Evolutionary conservation across 768 basidiomycete species (phyloP).

Genomic region (Myochromella boudieri): DNA sequence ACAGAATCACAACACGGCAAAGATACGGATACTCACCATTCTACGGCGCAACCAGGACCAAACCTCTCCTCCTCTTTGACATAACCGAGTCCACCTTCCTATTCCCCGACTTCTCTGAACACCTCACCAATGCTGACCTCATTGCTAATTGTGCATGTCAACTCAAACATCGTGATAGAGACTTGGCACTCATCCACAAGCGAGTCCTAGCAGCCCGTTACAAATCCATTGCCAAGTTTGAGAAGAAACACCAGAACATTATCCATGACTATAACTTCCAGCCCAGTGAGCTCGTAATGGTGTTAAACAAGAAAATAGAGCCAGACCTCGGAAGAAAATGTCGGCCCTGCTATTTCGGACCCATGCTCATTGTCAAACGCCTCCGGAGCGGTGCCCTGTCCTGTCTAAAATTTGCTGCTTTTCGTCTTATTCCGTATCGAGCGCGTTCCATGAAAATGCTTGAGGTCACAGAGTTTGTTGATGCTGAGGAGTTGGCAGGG

Average conservation of each 20-base stretch:
- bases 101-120: too few species aligned
- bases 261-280: constrained; percentile 22
- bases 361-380: background rate
- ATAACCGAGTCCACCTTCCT: constrained; percentile 25
- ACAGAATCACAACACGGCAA: too few species aligned
- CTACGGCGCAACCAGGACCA: constrained; percentile 30
- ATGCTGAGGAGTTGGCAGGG: too few species aligned
- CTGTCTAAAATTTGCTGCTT: constrained; percentile 6
- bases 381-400: constrained; percentile 5
- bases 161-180: constrained; percentile 14
- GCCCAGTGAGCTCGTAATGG: constrained; percentile 23
- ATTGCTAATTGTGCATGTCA: too few species aligned
- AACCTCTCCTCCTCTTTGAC: too few species aligned
- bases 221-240: too few species aligned
- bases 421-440: constrained; percentile 12
- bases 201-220: too few species aligned
- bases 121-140: background rate
- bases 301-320: constrained; percentile 23
- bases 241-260: too few species aligned
- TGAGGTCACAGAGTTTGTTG: too few species aligned
- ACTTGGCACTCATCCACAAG: background rate
- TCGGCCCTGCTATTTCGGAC: too few species aligned
- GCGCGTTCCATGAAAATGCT: background rate
- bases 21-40: constrained; percentile 34
- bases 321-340: too few species aligned